Conservation (phyloP, 306 rosid species). For the Gynostemma pentaphyllum region DNA sequence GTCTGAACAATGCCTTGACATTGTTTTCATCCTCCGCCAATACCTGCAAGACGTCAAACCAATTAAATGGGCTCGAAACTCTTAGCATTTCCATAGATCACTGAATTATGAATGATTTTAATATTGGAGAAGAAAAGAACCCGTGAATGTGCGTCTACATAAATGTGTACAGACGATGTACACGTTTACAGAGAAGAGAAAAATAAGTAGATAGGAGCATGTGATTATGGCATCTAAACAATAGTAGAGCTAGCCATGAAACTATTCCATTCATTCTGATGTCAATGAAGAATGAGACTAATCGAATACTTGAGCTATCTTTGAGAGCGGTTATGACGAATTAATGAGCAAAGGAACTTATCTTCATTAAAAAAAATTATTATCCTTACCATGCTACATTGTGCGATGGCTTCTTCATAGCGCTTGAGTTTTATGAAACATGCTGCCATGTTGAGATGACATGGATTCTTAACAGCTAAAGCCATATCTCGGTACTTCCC, state of each 20-base stretch:
- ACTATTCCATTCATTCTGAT: no score
- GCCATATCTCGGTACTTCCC: constrained; percentile 94
- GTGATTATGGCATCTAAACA: background rate
- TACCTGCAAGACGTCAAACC: constrained; percentile 34
- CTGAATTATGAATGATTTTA: background rate
- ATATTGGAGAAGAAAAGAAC: background rate
- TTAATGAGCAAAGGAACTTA: background rate
- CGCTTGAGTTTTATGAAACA: constrained; percentile 80
- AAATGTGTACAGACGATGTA: background rate
- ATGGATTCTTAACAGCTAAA: constrained; percentile 84
- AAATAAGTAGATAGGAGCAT: background rate
- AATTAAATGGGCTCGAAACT: background rate
- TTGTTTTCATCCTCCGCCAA: constrained; percentile 82
- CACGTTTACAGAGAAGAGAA: background rate
- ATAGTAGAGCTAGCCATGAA: background rate
- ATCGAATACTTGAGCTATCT: background rate
- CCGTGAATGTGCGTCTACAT: background rate
- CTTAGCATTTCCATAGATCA: background rate
- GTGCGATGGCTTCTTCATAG: constrained; percentile 79
- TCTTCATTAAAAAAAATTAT: background rate
- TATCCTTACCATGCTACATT: constrained; percentile 69
- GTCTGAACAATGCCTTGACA: constrained; percentile 69
- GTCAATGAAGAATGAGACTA: no score
- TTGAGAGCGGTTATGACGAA: background rate
- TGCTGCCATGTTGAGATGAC: constrained; percentile 91